These are phyloP conservation scores for Kondoa subrosea DNA, from an alignment of 768 basidiomycete genomes.

Conservation along the genomic window DNA sequence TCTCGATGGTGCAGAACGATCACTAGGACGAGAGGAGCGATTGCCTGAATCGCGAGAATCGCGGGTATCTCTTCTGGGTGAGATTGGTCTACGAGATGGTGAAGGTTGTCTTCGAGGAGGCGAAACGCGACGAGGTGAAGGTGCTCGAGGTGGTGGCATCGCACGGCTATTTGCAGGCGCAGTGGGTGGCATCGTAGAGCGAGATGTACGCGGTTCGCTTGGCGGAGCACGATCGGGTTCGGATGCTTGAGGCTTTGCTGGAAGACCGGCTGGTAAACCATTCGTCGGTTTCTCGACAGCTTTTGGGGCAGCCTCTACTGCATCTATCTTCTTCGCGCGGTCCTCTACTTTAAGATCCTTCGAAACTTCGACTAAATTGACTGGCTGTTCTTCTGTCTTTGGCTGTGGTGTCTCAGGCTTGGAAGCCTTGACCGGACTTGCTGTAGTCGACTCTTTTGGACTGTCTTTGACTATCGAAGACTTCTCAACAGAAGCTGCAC, in stretches of 20 bases:
- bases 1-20: neutral
- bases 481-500: too few species aligned
- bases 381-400: too few species aligned
- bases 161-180: constrained; percentile 3
- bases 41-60: neutral
- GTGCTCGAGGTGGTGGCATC: constrained; percentile 10
- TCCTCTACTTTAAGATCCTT: neutral
- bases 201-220: neutral
- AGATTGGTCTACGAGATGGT: neutral
- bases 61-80: neutral
- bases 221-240: neutral
- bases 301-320: neutral
- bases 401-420: too few species aligned
- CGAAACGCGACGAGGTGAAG: neutral
- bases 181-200: constrained; percentile 6
- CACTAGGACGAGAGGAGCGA: constrained; percentile 1
- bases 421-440: too few species aligned
- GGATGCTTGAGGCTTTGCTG: neutral
- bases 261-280: neutral
- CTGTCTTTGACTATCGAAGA: too few species aligned
- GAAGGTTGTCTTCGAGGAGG: neutral
- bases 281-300: neutral
- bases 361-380: neutral
- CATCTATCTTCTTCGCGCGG: too few species aligned
- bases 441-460: too few species aligned